Conservation (phyloP, 306 rosid species). For the Nissolia schottii region DNA sequence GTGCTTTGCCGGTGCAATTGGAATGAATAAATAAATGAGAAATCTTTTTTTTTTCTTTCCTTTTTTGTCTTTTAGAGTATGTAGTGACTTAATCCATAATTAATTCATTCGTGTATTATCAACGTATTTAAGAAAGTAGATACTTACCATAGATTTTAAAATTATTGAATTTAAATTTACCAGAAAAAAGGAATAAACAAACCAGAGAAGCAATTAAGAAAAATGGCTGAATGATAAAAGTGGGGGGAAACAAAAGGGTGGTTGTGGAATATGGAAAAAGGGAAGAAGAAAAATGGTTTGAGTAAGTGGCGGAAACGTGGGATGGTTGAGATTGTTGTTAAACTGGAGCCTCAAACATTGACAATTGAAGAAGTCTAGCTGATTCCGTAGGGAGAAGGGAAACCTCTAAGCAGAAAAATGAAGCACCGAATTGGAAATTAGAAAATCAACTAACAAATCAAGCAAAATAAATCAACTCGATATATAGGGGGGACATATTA, state of each 20-base stretch:
- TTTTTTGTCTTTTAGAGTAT: too few relatives aligned
- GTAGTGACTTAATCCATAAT: too few relatives aligned
- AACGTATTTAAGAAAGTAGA: too few relatives aligned
- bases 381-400: constrained; percentile 68
- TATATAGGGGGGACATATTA: too few relatives aligned
- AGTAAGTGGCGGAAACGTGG: constrained; percentile 47
- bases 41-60: too few relatives aligned
- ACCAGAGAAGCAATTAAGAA: not conserved
- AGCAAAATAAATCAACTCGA: not conserved
- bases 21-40: not conserved
- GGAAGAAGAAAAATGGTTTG: not conserved
- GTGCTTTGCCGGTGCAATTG: not conserved
- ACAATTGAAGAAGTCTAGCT: constrained; percentile 42
- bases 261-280: constrained; percentile 19
- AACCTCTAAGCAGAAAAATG: constrained; percentile 7
- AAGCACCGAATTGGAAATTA: not conserved
- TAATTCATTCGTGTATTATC: too few relatives aligned
- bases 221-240: constrained; percentile 22
- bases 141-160: too few relatives aligned
- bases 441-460: not conserved
- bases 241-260: not conserved
- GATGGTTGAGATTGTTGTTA: constrained; percentile 56
- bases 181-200: not conserved
- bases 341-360: constrained; percentile 74
- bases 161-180: too few relatives aligned